These are phyloP conservation scores for Durotheca rogersii DNA, from an alignment of 495 filamentous ascomycete species.

Conservation along the genomic window DNA sequence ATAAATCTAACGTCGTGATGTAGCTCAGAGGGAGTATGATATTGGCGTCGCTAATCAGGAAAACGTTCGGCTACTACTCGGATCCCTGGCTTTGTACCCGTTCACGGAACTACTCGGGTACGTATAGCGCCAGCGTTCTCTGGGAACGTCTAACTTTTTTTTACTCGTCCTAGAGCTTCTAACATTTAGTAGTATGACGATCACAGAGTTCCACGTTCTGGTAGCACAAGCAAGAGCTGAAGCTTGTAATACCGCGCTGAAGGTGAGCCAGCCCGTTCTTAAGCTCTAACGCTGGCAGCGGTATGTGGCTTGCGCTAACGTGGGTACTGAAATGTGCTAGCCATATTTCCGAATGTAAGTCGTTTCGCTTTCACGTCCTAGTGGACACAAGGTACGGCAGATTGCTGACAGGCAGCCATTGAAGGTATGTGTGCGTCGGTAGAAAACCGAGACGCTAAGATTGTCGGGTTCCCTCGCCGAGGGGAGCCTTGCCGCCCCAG, in stretches of 20 bases:
- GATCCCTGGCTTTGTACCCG: conserved; percentile 64
- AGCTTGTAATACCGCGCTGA: conserved; percentile 62
- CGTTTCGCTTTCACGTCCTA: neutral
- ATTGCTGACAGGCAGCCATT: conserved; percentile 19
- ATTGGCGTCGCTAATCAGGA: conserved; percentile 63
- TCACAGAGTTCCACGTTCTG: conserved; percentile 62
- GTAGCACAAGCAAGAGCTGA: conserved; percentile 67
- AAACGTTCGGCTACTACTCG: conserved; percentile 62
- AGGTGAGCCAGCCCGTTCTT: conserved; percentile 45
- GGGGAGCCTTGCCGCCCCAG: conserved; percentile 18
- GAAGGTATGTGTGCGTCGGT: conserved; percentile 58
- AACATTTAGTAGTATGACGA: conserved; percentile 59
- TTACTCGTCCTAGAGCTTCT: conserved; percentile 13
- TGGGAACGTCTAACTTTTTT: conserved; percentile 18
- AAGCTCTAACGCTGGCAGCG: conserved; percentile 4
- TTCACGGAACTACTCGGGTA: conserved; percentile 50
- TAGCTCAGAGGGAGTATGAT: conserved; percentile 61
- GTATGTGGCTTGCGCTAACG: conserved; percentile 23
- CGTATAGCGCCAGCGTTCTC: conserved; percentile 11
- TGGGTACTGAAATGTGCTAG: conserved; percentile 32
- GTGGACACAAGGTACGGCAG: neutral
- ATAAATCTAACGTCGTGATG: conserved; percentile 6
- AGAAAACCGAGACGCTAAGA: conserved; percentile 46
- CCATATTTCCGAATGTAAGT: conserved; percentile 77
- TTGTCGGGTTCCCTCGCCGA: conserved; percentile 10